A percentile compares a stretch with the other conserved stretches of the same genome.
Evolutionary conservation across 352 stramenopile genomes (phyloP).

Genomic region (Phytophthora pistaciae): DNA sequence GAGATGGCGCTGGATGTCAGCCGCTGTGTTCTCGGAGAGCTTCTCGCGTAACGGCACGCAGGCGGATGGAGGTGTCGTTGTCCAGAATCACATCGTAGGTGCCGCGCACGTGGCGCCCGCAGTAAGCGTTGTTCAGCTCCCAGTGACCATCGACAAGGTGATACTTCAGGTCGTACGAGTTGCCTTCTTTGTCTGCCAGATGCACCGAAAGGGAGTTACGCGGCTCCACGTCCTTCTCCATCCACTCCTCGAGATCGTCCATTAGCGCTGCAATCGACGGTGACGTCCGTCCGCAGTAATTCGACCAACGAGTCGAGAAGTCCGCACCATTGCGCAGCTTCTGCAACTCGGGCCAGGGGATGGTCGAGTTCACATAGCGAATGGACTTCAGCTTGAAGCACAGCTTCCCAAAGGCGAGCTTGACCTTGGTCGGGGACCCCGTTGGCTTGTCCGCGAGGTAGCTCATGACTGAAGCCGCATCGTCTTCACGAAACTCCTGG

Average conservation of each 20-base stretch:
- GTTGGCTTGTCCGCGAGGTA: constrained; percentile 31
- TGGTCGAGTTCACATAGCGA: constrained; percentile 24
- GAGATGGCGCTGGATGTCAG: constrained; percentile 37
- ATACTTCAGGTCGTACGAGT: constrained; percentile 51
- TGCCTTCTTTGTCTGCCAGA: constrained; percentile 16
- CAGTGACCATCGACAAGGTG: constrained; percentile 42
- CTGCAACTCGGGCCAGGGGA: constrained; percentile 45
- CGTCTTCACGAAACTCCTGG: constrained; percentile 36
- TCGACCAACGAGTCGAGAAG: constrained; percentile 48
- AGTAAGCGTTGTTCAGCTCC: constrained; percentile 29
- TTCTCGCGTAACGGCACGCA: constrained; percentile 37
- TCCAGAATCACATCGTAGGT: constrained; percentile 48
- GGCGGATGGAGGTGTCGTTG: constrained; percentile 40
- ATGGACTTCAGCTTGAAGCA: constrained; percentile 42
- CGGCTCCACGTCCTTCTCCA: constrained; percentile 17
- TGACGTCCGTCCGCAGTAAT: constrained; percentile 33
- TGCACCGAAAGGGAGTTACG: constrained; percentile 33
- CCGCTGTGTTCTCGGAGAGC: constrained; percentile 1
- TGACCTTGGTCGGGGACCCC: constrained; percentile 18
- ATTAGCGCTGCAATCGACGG: constrained; percentile 32
- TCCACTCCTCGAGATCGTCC: constrained; percentile 38
- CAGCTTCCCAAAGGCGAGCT: constrained; percentile 41
- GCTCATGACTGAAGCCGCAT: constrained; percentile 28
- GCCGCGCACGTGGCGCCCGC: constrained; percentile 15
- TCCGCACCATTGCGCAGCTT: constrained; percentile 31